Conservation (phyloP, 2,329 filamentous ascomycete species). For the Botrytis medusae region DNA sequence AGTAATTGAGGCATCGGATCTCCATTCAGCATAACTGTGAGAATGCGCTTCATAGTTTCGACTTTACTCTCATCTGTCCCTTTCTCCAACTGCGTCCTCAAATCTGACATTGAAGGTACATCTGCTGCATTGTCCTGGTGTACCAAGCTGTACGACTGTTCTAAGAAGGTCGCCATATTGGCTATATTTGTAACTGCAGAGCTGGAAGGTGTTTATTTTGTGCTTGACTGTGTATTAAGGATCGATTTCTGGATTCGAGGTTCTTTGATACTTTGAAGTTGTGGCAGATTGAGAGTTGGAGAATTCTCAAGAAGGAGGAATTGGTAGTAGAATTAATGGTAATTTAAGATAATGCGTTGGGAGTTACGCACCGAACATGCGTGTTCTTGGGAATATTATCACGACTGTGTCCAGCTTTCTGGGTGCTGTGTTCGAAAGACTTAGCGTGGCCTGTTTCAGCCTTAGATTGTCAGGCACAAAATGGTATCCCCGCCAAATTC, state of each 20-base stretch:
- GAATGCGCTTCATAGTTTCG: slow-evolving; percentile 93
- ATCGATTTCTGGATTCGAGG: slow-evolving; percentile 25
- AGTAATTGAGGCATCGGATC: slow-evolving; percentile 92
- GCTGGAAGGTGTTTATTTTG: slow-evolving; percentile 31
- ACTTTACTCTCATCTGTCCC: slow-evolving; percentile 89
- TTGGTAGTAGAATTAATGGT: slow-evolving; percentile 27
- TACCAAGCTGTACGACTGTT: slow-evolving; percentile 93
- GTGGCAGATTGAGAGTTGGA: slow-evolving; percentile 23
- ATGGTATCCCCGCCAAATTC: slow-evolving; percentile 12
- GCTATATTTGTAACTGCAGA: slow-evolving; percentile 30
- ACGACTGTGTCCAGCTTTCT: slow-evolving; percentile 24
- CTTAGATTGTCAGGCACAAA: slow-evolving; percentile 19
- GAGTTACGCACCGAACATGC: slow-evolving; percentile 32
- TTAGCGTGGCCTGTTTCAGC: slow-evolving; percentile 22
- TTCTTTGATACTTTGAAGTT: slow-evolving; percentile 25
- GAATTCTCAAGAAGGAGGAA: slow-evolving; percentile 18
- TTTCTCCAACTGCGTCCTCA: slow-evolving; percentile 92
- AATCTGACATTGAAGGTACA: slow-evolving; percentile 83
- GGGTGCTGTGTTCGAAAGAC: slow-evolving; percentile 23
- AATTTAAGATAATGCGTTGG: slow-evolving; percentile 26
- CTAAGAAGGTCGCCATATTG: slow-evolving; percentile 91
- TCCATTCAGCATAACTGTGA: slow-evolving; percentile 97
- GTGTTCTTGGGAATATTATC: slow-evolving; percentile 21
- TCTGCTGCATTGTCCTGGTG: slow-evolving; percentile 97
- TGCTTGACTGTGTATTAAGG: slow-evolving; percentile 23